Conservation (phyloP, 352 stramenopile genomes). For the Pythium graminicola region DNA sequence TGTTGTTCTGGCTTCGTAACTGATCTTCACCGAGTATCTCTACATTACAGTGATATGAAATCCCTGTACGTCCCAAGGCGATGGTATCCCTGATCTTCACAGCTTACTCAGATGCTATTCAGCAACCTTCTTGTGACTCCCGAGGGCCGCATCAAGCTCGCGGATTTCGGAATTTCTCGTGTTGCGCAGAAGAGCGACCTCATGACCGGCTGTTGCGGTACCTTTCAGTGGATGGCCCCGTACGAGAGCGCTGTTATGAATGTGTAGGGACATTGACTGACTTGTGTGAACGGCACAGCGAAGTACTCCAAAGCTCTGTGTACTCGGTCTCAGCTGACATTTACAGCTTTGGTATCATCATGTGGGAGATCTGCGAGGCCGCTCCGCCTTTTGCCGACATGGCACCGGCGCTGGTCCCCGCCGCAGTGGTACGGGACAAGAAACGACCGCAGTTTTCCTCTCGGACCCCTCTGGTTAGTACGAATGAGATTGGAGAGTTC, state of each 20-base stretch:
- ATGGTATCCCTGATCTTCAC: no score
- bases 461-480: constrained; percentile 46
- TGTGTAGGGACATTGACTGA: neutral
- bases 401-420: constrained; percentile 42
- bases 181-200: constrained; percentile 38
- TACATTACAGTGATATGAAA: constrained; percentile 52
- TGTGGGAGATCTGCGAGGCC: constrained; percentile 77
- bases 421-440: constrained; percentile 63
- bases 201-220: constrained; percentile 75
- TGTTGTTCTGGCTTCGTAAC: neutral
- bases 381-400: constrained; percentile 56
- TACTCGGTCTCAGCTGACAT: constrained; percentile 71
- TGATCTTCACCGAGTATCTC: neutral
- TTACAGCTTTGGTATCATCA: constrained; percentile 75
- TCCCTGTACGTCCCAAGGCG: constrained; percentile 76
- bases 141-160: constrained; percentile 67
- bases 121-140: constrained; percentile 72
- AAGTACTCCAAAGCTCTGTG: constrained; percentile 55
- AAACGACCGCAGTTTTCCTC: constrained; percentile 48
- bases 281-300: constrained; percentile 23
- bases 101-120: no score
- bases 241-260: constrained; percentile 26
- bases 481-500: no score
- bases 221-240: constrained; percentile 82
- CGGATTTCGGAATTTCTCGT: constrained; percentile 74